phyloP scores from a whole-genome alignment of 257 asterid genomes.

The Verbascum thapsus region DNA sequence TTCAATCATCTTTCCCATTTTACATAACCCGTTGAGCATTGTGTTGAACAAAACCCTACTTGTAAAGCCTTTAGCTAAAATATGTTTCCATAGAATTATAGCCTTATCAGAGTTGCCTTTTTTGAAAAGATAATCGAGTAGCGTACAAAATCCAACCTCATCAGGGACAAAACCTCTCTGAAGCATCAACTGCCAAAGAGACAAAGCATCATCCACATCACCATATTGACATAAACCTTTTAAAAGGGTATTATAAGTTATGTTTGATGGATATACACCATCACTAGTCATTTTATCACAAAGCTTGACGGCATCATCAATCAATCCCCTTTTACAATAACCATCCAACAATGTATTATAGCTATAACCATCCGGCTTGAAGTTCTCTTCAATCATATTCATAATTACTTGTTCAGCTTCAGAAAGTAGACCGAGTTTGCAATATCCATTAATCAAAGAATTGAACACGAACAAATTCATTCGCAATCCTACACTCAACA shows the following conservation, averaged over 20 bases:
- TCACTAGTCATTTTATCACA: conserved; percentile 64
- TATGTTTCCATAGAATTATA: conserved; percentile 66
- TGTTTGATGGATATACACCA: conserved; percentile 58
- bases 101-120: conserved; percentile 54
- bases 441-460: conserved; percentile 79
- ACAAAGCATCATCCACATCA: conserved; percentile 68
- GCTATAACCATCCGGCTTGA: conserved; percentile 79
- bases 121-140: conserved; percentile 65
- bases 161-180: conserved; percentile 69
- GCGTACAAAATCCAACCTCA: conserved; percentile 70
- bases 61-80: conserved; percentile 62
- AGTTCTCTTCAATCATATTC: conserved; percentile 50
- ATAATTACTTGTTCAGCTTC: conserved; percentile 58
- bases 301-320: conserved; percentile 58
- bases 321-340: conserved; percentile 67
- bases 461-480: conserved; percentile 67
- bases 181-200: conserved; percentile 74
- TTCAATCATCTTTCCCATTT: conserved; percentile 69
- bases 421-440: conserved; percentile 61
- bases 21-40: conserved; percentile 78
- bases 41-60: conserved; percentile 59
- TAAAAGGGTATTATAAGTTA: conserved; percentile 75
- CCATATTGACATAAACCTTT: conserved; percentile 72
- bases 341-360: conserved; percentile 73
- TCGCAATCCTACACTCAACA: conserved; percentile 62